These are phyloP conservation scores for Acacia crassicarpa DNA, from an alignment of 306 rosid genomes.

Conservation along the genomic window DNA sequence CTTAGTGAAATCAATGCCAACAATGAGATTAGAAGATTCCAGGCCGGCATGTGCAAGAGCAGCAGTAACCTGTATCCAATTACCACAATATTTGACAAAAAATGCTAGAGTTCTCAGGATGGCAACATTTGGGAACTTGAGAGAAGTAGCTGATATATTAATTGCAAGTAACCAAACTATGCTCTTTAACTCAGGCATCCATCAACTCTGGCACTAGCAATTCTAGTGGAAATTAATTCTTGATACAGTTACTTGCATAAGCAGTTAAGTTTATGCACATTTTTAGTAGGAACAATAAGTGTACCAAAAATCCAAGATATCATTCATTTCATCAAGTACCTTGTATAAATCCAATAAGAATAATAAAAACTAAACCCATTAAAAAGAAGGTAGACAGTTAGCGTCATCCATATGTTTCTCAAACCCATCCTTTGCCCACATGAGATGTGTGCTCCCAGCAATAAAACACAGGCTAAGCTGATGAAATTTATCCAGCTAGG, in stretches of 20 bases:
- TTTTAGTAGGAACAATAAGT: not conserved
- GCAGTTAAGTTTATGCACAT: not conserved
- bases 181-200: not conserved
- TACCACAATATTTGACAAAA: slow-evolving; percentile 32
- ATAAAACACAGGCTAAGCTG: not conserved
- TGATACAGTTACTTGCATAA: not conserved
- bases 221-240: not conserved
- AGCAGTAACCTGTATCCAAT: slow-evolving; percentile 63
- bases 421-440: not conserved
- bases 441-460: slow-evolving; percentile 7
- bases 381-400: not conserved
- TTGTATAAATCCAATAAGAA: not conserved
- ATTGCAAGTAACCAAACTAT: not conserved
- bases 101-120: slow-evolving; percentile 4
- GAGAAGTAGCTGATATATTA: slow-evolving; percentile 8
- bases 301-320: not conserved
- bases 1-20: slow-evolving; percentile 93
- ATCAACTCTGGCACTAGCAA: slow-evolving; percentile 13
- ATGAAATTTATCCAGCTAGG: slow-evolving; percentile 10
- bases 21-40: slow-evolving; percentile 90
- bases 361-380: not conserved
- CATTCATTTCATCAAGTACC: slow-evolving; percentile 11
- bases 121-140: not conserved
- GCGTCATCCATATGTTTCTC: not conserved
- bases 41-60: slow-evolving; percentile 87